A percentile compares a stretch with the other conserved stretches of the same genome.
Evolutionary conservation across 139 green algal species (phyloP).

Genomic region (Auxenochlorella pyrenoidosa): DNA sequence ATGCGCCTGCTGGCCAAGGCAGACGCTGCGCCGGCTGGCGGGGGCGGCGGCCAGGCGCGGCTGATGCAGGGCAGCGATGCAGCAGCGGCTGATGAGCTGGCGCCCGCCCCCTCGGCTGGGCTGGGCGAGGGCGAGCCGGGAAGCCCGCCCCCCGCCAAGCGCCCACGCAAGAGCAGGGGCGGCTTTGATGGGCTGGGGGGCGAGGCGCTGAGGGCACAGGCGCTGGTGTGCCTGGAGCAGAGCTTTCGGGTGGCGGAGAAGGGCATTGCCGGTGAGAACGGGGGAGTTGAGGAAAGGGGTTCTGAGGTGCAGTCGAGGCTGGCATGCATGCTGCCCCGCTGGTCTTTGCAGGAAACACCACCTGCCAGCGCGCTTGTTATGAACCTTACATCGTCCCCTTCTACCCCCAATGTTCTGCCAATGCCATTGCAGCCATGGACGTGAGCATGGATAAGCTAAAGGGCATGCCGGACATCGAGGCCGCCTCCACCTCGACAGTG

Average conservation of each 20-base stretch:
- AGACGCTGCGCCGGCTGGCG: not conserved
- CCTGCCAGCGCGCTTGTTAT: too few species aligned
- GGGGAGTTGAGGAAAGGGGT: not conserved
- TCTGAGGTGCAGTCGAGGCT: too few species aligned
- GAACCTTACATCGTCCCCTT: not conserved
- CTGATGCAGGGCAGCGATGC: not conserved
- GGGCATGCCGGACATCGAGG: conserved; percentile 45
- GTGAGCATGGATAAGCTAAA: not conserved
- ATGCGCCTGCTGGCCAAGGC: conserved; percentile 37
- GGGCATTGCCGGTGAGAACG: conserved; percentile 47
- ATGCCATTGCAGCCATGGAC: not conserved
- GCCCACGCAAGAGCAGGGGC: conserved; percentile 16
- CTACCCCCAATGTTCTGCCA: not conserved
- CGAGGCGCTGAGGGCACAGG: conserved; percentile 11
- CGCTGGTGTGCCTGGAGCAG: conserved; percentile 42
- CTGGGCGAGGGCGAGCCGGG: not conserved
- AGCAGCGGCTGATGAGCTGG: not conserved
- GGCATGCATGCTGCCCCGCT: not conserved
- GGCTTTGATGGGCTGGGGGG: conserved; percentile 1
- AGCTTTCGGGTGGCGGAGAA: conserved; percentile 50
- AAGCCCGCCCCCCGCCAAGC: conserved; percentile 25
- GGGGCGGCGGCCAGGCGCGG: not conserved
- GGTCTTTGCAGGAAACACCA: not conserved
- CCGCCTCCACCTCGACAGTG: conserved; percentile 43
- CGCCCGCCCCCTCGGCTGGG: not conserved